phyloP scores from a whole-genome alignment of 768 basidiomycete genomes.

The Lanmaoa pseudosensibilis region DNA sequence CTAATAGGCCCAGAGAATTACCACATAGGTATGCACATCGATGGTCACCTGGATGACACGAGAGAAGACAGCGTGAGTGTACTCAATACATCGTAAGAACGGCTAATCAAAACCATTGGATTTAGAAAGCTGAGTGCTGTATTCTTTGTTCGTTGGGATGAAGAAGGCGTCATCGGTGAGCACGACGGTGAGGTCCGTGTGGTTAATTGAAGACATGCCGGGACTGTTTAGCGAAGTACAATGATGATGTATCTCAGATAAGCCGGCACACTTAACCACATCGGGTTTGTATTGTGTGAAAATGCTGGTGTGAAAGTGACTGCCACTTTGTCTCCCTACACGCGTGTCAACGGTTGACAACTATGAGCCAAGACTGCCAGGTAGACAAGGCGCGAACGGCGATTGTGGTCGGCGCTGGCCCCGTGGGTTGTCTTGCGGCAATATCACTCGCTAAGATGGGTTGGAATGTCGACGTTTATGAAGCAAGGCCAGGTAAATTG shows the following conservation, averaged over 20 bases:
- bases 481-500: constrained; percentile 69
- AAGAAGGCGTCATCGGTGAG: constrained; percentile 55
- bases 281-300: constrained; percentile 7
- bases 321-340: neutral
- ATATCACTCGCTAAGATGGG: constrained; percentile 83
- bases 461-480: constrained; percentile 80
- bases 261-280: constrained; percentile 15
- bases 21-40: constrained; percentile 88
- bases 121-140: constrained; percentile 42
- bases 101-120: constrained; percentile 38
- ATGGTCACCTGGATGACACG: constrained; percentile 39
- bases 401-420: constrained; percentile 85
- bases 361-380: constrained; percentile 15
- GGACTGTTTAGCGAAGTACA: neutral
- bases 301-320: neutral
- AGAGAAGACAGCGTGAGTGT: constrained; percentile 16
- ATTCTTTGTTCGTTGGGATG: constrained; percentile 53
- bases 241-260: constrained; percentile 20
- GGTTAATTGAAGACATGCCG: constrained; percentile 17
- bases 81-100: neutral
- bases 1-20: constrained; percentile 87
- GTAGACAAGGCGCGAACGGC: constrained; percentile 40
- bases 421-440: constrained; percentile 91
- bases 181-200: constrained; percentile 25
- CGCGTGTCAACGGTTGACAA: neutral